Base-by-base conservation (phyloP, 441 rosid genomes). In the Adansonia gregorii region DNA sequence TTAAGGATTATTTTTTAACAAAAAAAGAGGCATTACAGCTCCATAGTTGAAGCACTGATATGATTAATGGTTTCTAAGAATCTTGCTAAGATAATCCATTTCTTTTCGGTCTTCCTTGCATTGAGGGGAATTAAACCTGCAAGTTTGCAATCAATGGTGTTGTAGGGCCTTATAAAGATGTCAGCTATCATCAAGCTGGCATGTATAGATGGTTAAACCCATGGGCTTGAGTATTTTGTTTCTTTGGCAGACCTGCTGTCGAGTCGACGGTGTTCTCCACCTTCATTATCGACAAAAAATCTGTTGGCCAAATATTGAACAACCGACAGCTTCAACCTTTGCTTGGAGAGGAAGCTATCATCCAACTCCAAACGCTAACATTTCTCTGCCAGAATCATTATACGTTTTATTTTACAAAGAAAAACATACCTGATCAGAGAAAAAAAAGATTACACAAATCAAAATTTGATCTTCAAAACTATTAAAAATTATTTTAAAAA, bases 111-210 rank as follows among this genome's bases (percentile, higher is more conserved):
- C 2, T n/a, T n/a, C 4, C 19, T 31, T 31, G 5, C 70, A n/a
- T n/a, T n/a, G 51, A 66, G 49, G 15, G 27, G 3, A 35, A 64
- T 6, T 35, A 8, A 15, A 39, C 35, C 2, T 58, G 65, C 35
- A 51, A 66, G 9, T 11, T 15, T 51, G 48, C 1, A 76, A 70
- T 65, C 69, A 73, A 74, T 15, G 82, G 73, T 77, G 22, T 17
- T 51, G 72, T 22, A 39, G 65, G 35, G 58, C 67, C 61, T 61
- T 27, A 1, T 31, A 69, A 68, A 68, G 68, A 73, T 41, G 67
- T 54, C 58, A 74, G 69, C 9, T 41, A 6, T n/a, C 6, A 31
- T 83, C 78, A 75, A 79, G 46, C 78, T 27, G 35, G 35, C 35
- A 75, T 15, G 2, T 20, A 58, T 8, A 20, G 31, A 20, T 0